phyloP scores from a whole-genome alignment of 2,329 filamentous ascomycete species.

The Passalora sequoiae region DNA sequence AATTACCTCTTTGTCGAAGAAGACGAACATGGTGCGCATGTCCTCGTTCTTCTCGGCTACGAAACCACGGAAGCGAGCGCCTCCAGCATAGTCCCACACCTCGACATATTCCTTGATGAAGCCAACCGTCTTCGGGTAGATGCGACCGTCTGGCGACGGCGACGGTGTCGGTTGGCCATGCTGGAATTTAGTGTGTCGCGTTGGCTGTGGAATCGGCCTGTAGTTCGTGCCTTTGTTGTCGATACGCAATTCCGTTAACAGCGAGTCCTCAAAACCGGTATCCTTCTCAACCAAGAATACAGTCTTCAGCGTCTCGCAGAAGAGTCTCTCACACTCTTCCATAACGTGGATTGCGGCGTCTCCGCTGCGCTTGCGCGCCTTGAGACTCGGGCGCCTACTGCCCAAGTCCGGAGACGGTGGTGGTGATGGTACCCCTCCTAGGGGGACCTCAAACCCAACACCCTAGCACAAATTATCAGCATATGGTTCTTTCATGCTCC shows the following conservation, averaged over 20 bases:
- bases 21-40: slow-evolving; percentile 76
- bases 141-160: slow-evolving; percentile 33
- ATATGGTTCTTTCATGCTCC: slow-evolving; percentile 1
- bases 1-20: slow-evolving; percentile 72
- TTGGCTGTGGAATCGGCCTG: slow-evolving; percentile 19
- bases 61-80: slow-evolving; percentile 81
- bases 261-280: slow-evolving; percentile 66
- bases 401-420: slow-evolving; percentile 66
- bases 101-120: slow-evolving; percentile 63
- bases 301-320: slow-evolving; percentile 90
- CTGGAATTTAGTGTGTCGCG: slow-evolving; percentile 19
- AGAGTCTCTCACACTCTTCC: slow-evolving; percentile 99
- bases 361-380: slow-evolving; percentile 51
- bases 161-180: slow-evolving; percentile 35
- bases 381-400: slow-evolving; percentile 22
- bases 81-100: slow-evolving; percentile 82
- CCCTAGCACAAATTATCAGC: slow-evolving; percentile 56
- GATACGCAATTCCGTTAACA: slow-evolving; percentile 69
- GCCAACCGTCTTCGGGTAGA: slow-evolving; percentile 19
- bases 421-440: slow-evolving; percentile 72
- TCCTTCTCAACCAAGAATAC: slow-evolving; percentile 96
- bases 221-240: slow-evolving; percentile 22
- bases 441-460: slow-evolving; percentile 93
- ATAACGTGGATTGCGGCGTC: slow-evolving; percentile 94
- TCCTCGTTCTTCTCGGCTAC: slow-evolving; percentile 60